These are phyloP conservation scores for Geotrichum restrictum DNA, from an alignment of 1,139 yeast species.

Conservation along the genomic window DNA sequence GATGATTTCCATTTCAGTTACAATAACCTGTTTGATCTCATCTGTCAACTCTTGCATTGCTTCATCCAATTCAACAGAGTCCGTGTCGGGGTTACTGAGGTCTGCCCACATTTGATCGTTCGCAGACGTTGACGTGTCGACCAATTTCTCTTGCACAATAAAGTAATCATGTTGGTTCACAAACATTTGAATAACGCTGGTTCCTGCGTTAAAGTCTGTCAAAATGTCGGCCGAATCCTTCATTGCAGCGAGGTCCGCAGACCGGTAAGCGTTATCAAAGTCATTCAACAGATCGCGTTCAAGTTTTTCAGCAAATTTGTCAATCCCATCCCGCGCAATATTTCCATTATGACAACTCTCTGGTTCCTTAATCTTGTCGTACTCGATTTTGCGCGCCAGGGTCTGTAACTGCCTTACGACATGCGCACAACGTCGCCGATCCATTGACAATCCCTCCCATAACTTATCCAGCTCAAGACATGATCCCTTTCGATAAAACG, in stretches of 20 bases:
- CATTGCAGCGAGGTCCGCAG: slow-evolving; percentile 65
- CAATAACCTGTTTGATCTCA: slow-evolving; percentile 48
- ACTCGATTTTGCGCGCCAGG: slow-evolving; percentile 52
- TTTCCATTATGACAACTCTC: slow-evolving; percentile 39
- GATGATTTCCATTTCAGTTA: slow-evolving; percentile 70
- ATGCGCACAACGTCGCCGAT: slow-evolving; percentile 63
- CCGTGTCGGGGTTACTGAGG: slow-evolving; percentile 46
- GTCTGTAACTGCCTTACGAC: slow-evolving; percentile 62
- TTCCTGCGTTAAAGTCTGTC: slow-evolving; percentile 79
- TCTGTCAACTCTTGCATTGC: slow-evolving; percentile 41
- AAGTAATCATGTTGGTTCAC: slow-evolving; percentile 77
- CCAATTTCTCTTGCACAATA: slow-evolving; percentile 48
- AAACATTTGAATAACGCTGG: slow-evolving; percentile 75
- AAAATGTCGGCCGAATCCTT: slow-evolving; percentile 75
- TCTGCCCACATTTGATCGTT: slow-evolving; percentile 45
- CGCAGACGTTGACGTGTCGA: slow-evolving; percentile 38
- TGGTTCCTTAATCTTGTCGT: background rate
- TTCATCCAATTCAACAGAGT: slow-evolving; percentile 41
- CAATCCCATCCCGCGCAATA: slow-evolving; percentile 53
- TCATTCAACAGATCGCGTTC: slow-evolving; percentile 52
- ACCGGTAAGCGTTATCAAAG: slow-evolving; percentile 43
- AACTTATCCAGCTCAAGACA: slow-evolving; percentile 50
- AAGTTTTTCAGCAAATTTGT: slow-evolving; percentile 70
- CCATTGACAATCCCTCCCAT: slow-evolving; percentile 43
- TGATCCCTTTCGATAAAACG: slow-evolving; percentile 58